phyloP scores from a whole-genome alignment of 192 early-diverging fungal genomes.

The Mortierella hygrophila region DNA sequence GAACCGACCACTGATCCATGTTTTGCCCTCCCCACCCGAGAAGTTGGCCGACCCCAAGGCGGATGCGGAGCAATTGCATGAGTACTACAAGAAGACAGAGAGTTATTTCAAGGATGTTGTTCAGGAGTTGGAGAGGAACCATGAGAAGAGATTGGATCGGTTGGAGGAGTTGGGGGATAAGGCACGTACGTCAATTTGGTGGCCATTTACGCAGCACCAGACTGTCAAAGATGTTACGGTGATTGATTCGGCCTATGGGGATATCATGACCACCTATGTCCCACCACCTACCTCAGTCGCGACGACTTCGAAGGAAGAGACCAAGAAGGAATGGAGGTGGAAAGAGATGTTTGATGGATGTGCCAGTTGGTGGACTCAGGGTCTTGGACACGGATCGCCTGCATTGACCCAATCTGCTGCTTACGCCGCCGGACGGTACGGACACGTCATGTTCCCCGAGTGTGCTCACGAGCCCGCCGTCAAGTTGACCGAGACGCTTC shows the following conservation, averaged over 20 bases:
- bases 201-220: constrained; percentile 87
- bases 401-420: constrained; percentile 70
- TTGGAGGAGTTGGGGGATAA: constrained; percentile 67
- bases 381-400: constrained; percentile 77
- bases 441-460: constrained; percentile 87
- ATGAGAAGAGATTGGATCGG: constrained; percentile 66
- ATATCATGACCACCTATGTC: constrained; percentile 70
- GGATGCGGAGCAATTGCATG: constrained; percentile 67
- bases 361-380: constrained; percentile 89
- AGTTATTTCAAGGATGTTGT: constrained; percentile 60
- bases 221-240: constrained; percentile 70
- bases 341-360: constrained; percentile 78
- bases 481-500: constrained; percentile 67
- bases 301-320: constrained; percentile 5
- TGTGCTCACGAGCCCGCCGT: constrained; percentile 75
- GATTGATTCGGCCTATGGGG: constrained; percentile 81
- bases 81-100: constrained; percentile 70
- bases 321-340: constrained; percentile 25
- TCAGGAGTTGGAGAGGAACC: constrained; percentile 57
- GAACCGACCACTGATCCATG: constrained; percentile 44
- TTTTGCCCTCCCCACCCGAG: constrained; percentile 63
- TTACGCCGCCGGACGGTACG: constrained; percentile 79
- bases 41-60: constrained; percentile 47
- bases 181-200: constrained; percentile 73
- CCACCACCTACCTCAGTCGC: constrained; percentile 24